These are phyloP conservation scores for Coniferiporia sulphurascens DNA, from an alignment of 1,284 basidiomycete species.

Conservation along the genomic window DNA sequence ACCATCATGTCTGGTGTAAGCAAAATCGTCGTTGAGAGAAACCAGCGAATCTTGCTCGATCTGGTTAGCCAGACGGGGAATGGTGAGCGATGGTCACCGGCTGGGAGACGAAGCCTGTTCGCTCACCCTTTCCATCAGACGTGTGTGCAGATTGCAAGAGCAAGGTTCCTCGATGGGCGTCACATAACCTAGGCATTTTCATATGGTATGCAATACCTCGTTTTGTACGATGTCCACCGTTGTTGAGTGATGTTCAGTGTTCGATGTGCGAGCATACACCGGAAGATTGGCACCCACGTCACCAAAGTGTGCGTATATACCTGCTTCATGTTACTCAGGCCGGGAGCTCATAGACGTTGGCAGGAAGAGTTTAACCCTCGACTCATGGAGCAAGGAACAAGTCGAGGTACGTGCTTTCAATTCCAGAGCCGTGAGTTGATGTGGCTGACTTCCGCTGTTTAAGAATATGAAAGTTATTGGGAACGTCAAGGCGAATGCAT, in stretches of 20 bases:
- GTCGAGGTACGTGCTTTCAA: slow-evolving; percentile 54
- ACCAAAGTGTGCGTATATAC: slow-evolving; percentile 68
- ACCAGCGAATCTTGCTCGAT: slow-evolving; percentile 63
- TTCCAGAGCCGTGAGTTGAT: slow-evolving; percentile 6
- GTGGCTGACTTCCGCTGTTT: slow-evolving; percentile 14
- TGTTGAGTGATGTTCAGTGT: slow-evolving; percentile 42
- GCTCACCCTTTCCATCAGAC: slow-evolving; percentile 40
- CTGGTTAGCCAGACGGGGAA: slow-evolving; percentile 70
- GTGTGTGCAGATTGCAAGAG: slow-evolving; percentile 82
- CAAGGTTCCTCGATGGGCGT: slow-evolving; percentile 75
- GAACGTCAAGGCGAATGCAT: slow-evolving; percentile 69
- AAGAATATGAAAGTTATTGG: slow-evolving; percentile 72
- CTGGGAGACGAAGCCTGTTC: too few relatives aligned
- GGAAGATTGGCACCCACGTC: slow-evolving; percentile 84
- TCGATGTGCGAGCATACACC: slow-evolving; percentile 80
- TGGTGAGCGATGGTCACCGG: slow-evolving; percentile 39
- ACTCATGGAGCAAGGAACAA: slow-evolving; percentile 83
- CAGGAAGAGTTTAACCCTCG: slow-evolving; percentile 81
- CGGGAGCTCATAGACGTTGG: slow-evolving; percentile 20
- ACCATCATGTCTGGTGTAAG: slow-evolving; percentile 26
- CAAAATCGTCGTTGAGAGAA: slow-evolving; percentile 64
- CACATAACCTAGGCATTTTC: slow-evolving; percentile 76
- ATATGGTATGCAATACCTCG: slow-evolving; percentile 52
- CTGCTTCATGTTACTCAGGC: neutral
- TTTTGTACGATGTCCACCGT: neutral